A percentile compares a stretch with the other conserved stretches of the same genome.
phyloP scores from a whole-genome alignment of 163 green algal genomes.

The Chloromonas sp. region DNA sequence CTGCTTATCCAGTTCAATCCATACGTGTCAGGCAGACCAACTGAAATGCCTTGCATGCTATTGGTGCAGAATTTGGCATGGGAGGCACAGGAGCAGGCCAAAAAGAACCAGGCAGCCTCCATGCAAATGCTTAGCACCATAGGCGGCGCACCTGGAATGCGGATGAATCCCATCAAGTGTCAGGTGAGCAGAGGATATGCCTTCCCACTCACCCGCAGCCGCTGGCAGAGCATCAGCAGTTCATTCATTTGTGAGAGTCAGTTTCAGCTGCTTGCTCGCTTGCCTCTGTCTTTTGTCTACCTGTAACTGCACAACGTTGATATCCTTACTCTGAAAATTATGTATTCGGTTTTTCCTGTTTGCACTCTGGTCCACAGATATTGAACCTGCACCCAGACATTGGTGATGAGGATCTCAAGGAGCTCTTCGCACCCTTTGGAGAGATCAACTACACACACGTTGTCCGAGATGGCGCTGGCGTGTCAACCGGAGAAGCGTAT shows the following conservation, averaged over 20 bases:
- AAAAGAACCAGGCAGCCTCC: conserved; percentile 35
- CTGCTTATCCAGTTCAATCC: no score
- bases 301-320: no score
- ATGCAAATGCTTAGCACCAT: conserved; percentile 14
- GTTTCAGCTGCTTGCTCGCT: no score
- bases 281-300: no score
- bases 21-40: no score
- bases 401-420: conserved; percentile 64
- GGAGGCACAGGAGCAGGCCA: conserved; percentile 80
- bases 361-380: conserved; percentile 26
- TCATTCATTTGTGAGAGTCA: no score
- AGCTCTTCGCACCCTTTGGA: conserved; percentile 90
- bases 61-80: conserved; percentile 75
- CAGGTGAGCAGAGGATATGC: conserved; percentile 4
- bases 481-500: not conserved
- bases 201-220: no score
- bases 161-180: conserved; percentile 13
- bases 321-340: no score
- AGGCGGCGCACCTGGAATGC: conserved; percentile 8
- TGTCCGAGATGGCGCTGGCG: conserved; percentile 31
- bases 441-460: conserved; percentile 64
- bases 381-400: conserved; percentile 64
- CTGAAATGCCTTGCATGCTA: not conserved
- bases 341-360: no score
- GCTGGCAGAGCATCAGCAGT: not conserved